Evolutionary conservation across 2,329 filamentous ascomycete genomes (phyloP), one percentile per base, ranked within the genome.

Genomic region (Coniosporium tulheliwenetii): DNA sequence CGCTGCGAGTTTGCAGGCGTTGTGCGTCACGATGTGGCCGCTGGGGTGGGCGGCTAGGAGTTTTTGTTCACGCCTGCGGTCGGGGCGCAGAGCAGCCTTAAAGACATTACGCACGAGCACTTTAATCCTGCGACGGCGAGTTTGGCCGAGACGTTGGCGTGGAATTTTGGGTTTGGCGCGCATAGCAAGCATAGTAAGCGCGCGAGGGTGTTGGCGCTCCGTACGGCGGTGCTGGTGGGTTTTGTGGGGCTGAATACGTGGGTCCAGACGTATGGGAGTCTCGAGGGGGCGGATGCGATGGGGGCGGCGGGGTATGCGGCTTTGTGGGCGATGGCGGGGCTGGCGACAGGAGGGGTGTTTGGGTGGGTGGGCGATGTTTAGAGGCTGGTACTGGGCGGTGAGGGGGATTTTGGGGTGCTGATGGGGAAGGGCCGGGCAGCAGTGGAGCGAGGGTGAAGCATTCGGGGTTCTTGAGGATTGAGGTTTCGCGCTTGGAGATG

Each of bases 31-130:
- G 8, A 67, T 83, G 38, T 60, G 85, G 3, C 77, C 79, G 1
- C 69, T 83, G 13, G 87, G 86, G 2, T 66, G 76, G 45, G 81
- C 84, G 1, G 77, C 80, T 4, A 77, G 77, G 71, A 73, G 37
- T 89, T 93, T 56, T 75, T 95, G 48, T 93, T 94, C 57, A 73
- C 75, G 33, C 77, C 80, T 2, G 71, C 75, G 15, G 71, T 75
- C 13, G 63, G 70, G 66, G 67, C 67, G 39, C 66, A 68, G 5
- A 68, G 71, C 0, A 70, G 68, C 19, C 63, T 61, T 19, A 67
- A 63, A 4, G 49, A 55, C 9, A 45, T 51, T 7, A 49, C 77
- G 45, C 67, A 67, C 40, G 61, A 67, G 48, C 59, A 64, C 19
- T 85, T 85, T 52, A 67, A 85, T 48, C 74, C 81, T 0, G 71